Percentiles rank a stretch among this genome's conserved stretches.
These are phyloP conservation scores for Castanea sativa DNA, from an alignment of 306 rosid genomes.

Conservation along the genomic window DNA sequence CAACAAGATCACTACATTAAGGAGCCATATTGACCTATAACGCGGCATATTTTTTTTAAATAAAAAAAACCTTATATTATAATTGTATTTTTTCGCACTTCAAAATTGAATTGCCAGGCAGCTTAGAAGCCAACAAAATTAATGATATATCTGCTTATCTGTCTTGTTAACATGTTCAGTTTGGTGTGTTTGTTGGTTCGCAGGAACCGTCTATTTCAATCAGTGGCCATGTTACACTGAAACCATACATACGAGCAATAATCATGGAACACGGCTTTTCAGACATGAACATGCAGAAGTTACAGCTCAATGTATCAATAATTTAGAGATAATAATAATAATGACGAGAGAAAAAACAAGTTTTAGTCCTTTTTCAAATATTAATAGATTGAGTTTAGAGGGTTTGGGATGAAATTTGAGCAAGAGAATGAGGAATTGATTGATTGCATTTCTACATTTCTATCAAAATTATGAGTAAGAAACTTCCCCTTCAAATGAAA, in stretches of 20 bases:
- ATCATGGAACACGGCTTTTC: background rate
- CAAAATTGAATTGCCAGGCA: background rate
- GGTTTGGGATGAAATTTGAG: too few species aligned
- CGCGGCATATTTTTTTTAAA: background rate
- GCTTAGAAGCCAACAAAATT: too few species aligned
- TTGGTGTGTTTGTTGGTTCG: background rate
- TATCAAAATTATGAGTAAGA: too few species aligned
- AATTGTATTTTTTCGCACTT: background rate
- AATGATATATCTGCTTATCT: background rate
- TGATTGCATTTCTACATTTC: too few species aligned
- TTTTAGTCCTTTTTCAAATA: too few species aligned
- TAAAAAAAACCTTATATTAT: background rate
- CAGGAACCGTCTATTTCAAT: background rate
- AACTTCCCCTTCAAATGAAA: too few species aligned
- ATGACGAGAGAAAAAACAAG: too few species aligned
- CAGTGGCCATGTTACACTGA: conserved; percentile 2
- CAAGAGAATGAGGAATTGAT: too few species aligned
- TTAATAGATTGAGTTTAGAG: too few species aligned
- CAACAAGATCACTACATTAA: background rate
- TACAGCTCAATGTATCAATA: background rate
- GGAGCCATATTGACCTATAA: background rate
- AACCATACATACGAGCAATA: background rate
- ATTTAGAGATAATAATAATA: too few species aligned
- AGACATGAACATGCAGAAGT: background rate
- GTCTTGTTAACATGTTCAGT: background rate